Evolutionary conservation across 768 basidiomycete genomes (phyloP), one percentile per base, ranked within the genome.

Genomic region (Melanogaster broomeanus): DNA sequence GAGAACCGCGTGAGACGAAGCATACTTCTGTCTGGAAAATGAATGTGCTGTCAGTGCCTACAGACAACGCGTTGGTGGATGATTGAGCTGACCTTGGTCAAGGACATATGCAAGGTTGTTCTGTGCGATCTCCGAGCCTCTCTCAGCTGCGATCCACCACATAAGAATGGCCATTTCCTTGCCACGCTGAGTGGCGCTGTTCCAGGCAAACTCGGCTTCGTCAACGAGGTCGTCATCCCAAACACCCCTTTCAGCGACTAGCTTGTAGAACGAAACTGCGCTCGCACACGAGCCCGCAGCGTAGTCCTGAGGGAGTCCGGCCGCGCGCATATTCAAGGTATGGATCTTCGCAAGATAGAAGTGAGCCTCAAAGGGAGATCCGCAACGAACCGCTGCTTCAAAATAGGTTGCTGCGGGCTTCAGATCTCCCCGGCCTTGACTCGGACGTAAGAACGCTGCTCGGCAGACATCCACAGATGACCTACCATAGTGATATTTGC

Each of bases 81-180:
- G 15, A 22, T 47, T 2, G 11, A 21, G 66, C 78, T 40, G 45
- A 88, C 95, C 93, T 80, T 94, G 90, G 64, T 98, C 96, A 53
- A 98, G 75, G 46, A 93, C 77, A 67, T 84, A 95, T 0, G 94
- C 97, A 16, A 99, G 73, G 62, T 99, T 98, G 63, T 93, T 98
- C 73, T 98, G 96, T 2, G 92, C 95, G 24, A 86, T 78, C 70
- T 99, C 97, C 24, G 81, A 87, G 0, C 97, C 97, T 53, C 90
- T 74, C 73, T 99, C 97, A 9, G 92, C 93, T 28, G 93, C 92
- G 45, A 97, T 81, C 89, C 87, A 92, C 93, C 97, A 99, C 42
- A 88, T 86, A 28, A 98, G 72, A 72, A 98, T 84, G 3, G 96
- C 96, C 46, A 82, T 78, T 57, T 93, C 86, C 62, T 84, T 85